Evolutionary conservation across 1,139 yeast species (phyloP), one percentile per base, ranked within the genome.

Genomic region (Diutina sp.): DNA sequence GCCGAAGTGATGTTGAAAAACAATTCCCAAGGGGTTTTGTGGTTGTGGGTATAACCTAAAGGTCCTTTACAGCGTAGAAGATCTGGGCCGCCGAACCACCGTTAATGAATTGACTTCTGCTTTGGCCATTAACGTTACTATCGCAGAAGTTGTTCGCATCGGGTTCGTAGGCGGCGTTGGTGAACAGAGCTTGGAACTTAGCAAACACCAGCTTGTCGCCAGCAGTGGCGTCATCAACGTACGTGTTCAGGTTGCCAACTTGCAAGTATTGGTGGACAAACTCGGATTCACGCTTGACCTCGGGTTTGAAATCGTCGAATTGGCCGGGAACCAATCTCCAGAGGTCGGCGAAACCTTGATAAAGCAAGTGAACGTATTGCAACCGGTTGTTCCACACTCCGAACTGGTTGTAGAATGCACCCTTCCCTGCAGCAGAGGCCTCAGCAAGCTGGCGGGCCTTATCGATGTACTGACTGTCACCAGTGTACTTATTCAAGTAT

Each of bases 301-400:
- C 70, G 1, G 55, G 11, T 30, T 55, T 60, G 56, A 61, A 65
- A 28, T 57, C 57, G 16, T 58, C 56, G 46, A 61, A 60, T 51
- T 46, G 54, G 38, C 57, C 57, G 47, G n/a, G 58, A 60, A 14
- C 58, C 56, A 25, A 61, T 41, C 18, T 55, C 55, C 12, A 62
- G 55, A 30, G 29, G 28, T 47, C 51, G 12, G 18, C 18, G 18
- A 47, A 47, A 18, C 51, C 51, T 14, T 47, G 51, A 38, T 47
- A 47, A 11, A 47, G 29, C 38, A 47, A 47, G 11, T 47, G 51
- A 12, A 47, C 38, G 21, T 47, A 47, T 30, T 47, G 51, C 47
- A 68, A 61, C 5, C 57, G 59, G 57, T 69, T 68, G 56, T 69
- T 69, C 71, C 70, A 68, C 51, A 61, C 54, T 6, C 64, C 64